phyloP scores from a whole-genome alignment of 306 rosid species.

The Dicorynia guianensis region DNA sequence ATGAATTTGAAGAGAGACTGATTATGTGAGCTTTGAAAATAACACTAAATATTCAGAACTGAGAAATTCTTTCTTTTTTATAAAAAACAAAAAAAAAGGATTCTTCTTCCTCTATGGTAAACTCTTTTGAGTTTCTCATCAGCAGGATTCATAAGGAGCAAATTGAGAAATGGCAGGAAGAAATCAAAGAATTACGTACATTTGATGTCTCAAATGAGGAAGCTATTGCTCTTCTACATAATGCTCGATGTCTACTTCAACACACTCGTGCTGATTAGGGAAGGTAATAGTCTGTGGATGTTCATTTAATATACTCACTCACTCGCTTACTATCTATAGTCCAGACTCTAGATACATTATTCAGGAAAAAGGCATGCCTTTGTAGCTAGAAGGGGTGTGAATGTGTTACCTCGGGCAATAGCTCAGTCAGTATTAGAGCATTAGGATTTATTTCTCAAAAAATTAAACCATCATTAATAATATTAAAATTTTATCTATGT shows the following conservation, averaged over 20 bases:
- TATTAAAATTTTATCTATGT: not conserved
- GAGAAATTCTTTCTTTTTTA: not conserved
- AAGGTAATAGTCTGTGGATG: conserved; percentile 34
- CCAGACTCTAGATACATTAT: no score
- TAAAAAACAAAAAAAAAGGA: no score
- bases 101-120: not conserved
- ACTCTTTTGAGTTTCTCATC: no score
- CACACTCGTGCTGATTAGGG: conserved; percentile 44
- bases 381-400: not conserved
- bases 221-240: conserved; percentile 48
- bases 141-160: conserved; percentile 60
- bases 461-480: not conserved
- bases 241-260: conserved; percentile 56
- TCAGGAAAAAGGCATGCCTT: no score
- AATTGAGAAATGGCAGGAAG: conserved; percentile 63
- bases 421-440: not conserved
- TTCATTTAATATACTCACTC: not conserved
- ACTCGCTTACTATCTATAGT: not conserved
- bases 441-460: not conserved
- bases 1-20: conserved; percentile 60
- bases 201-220: conserved; percentile 61
- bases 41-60: not conserved
- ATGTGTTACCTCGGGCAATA: not conserved
- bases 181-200: conserved; percentile 51
- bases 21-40: conserved; percentile 44